Percentiles rank a stretch among this genome's conserved stretches.
These are phyloP conservation scores for Draba incana DNA, from an alignment of 345 rosid species.

Conservation along the genomic window DNA sequence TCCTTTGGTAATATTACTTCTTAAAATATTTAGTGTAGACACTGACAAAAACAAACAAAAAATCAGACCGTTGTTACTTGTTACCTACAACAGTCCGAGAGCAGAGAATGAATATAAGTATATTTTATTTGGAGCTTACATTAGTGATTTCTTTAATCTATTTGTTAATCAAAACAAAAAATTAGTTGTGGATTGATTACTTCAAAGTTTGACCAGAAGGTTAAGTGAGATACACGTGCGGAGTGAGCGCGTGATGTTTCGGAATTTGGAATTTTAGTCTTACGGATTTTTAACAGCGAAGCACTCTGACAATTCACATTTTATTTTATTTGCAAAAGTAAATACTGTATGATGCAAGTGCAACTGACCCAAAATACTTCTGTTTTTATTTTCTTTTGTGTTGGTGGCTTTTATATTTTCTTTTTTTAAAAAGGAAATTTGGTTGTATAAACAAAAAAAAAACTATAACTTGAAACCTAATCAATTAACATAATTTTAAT, in stretches of 20 bases:
- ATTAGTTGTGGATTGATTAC: conserved; percentile 21
- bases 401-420: too few relatives aligned
- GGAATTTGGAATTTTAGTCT: not conserved
- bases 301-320: conserved; percentile 37
- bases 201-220: conserved; percentile 35
- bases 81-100: not conserved
- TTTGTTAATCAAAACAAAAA: conserved; percentile 2
- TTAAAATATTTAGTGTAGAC: not conserved
- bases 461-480: too few relatives aligned
- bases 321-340: conserved; percentile 1
- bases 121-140: not conserved
- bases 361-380: too few relatives aligned
- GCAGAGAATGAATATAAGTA: not conserved
- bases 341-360: not conserved
- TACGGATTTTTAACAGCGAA: conserved; percentile 36
- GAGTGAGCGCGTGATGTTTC: conserved; percentile 25
- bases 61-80: not conserved
- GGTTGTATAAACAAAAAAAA: too few relatives aligned
- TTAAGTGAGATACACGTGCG: conserved; percentile 24
- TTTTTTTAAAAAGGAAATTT: too few relatives aligned
- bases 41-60: too few relatives aligned
- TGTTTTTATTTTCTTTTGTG: too few relatives aligned
- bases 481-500: too few relatives aligned
- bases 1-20: not conserved
- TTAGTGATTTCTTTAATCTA: not conserved